Evolutionary conservation across 768 basidiomycete genomes (phyloP), one percentile per base, ranked within the genome.

Genomic region (Boletus reticulatus): DNA sequence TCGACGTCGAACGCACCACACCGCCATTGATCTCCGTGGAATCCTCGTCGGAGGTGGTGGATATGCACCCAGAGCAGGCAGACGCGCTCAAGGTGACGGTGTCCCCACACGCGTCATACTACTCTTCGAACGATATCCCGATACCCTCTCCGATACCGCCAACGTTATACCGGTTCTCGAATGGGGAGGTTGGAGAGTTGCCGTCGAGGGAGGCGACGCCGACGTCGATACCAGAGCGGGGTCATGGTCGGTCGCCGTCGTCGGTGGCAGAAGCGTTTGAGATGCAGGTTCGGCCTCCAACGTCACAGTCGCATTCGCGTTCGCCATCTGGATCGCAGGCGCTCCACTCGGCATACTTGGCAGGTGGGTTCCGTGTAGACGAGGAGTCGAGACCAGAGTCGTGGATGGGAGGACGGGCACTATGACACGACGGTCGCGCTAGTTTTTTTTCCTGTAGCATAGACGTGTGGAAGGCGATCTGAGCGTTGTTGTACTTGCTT

Each of bases 101-200:
- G 20, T 80, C 80, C 4, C 75, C 62, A n/a, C 60, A 72, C 22
- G 70, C 71, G 10, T 89, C 89, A 17, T 89, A 87, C 63, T 70
- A 91, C 66, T 87, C 88, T 56, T 64, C 74, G 58, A 72, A 69
- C 50, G 68, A 81, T 67, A 66, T 85, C 69, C 75, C 78, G 2
- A 63, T 76, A 5, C 77, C 84, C 13, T 87, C 87, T 6, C 86
- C 87, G 0, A 65, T 82, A 42, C 82, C 85, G 3, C 77, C 70
- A 57, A 73, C 84, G 6, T 68, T 75, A 53, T 81, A 80, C 65
- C 75, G 68, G 49, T 76, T 75, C 52, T 61, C 82, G 2, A 63
- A 73, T 36, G 81, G 80, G 8, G 79, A 81, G 56, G 64, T 79
- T 6, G 78, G 75, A 34, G 77, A 67, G 50, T 75, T 46, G 19